These are phyloP conservation scores for Daldinia sp. DNA, from an alignment of 2,329 filamentous ascomycete genomes.

Conservation along the genomic window DNA sequence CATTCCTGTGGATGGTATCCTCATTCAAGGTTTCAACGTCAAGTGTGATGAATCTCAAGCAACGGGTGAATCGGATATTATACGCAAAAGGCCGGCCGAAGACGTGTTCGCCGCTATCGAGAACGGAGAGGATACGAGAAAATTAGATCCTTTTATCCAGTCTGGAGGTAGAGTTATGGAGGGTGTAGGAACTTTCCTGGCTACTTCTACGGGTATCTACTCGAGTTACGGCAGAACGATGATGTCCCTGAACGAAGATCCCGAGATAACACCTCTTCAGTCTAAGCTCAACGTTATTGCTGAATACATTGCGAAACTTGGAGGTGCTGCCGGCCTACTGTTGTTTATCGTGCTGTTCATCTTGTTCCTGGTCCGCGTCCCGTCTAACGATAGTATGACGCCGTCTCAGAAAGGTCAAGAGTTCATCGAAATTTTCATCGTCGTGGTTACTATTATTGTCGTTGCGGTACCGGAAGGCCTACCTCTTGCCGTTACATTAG, in stretches of 20 bases:
- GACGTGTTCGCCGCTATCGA: constrained; percentile 76
- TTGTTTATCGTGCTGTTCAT: constrained; percentile 88
- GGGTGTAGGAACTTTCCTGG: constrained; percentile 77
- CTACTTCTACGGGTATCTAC: constrained; percentile 76
- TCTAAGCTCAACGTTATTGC: constrained; percentile 78
- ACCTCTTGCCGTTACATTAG: constrained; percentile 79
- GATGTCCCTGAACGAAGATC: constrained; percentile 76
- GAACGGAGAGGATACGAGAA: constrained; percentile 69
- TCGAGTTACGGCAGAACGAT: constrained; percentile 80
- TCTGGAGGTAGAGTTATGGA: constrained; percentile 83
- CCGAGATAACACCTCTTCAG: constrained; percentile 79
- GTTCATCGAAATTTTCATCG: constrained; percentile 79
- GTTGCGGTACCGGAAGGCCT: constrained; percentile 82
- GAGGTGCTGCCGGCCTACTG: constrained; percentile 78
- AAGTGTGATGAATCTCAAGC: constrained; percentile 82
- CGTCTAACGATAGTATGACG: constrained; percentile 54
- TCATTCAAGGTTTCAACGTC: constrained; percentile 76
- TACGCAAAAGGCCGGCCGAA: constrained; percentile 72
- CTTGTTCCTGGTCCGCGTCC: constrained; percentile 78
- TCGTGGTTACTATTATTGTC: constrained; percentile 81
- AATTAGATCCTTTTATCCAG: constrained; percentile 85
- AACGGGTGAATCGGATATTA: constrained; percentile 80
- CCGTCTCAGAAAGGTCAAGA: constrained; percentile 80
- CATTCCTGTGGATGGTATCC: constrained; percentile 76
- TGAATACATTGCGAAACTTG: constrained; percentile 79